Conservation (phyloP, 768 basidiomycete species). For the Kwoniella sp. region DNA sequence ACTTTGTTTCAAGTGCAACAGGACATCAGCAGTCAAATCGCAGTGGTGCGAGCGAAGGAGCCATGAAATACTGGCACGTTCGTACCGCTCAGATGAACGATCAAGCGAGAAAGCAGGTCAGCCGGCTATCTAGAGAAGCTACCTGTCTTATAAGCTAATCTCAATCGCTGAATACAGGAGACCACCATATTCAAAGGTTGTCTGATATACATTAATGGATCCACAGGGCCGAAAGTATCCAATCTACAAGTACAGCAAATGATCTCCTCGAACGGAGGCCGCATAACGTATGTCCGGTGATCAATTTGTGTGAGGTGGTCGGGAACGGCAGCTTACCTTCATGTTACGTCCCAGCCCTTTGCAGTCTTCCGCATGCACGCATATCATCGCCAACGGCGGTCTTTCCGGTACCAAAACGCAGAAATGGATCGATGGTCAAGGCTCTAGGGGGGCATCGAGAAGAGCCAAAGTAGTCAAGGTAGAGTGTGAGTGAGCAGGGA, state of each 20-base stretch:
- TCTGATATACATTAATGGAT: constrained; percentile 43
- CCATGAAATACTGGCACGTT: constrained; percentile 41
- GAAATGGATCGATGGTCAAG: constrained; percentile 43
- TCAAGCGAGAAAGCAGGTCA: constrained; percentile 39
- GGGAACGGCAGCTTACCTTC: neutral
- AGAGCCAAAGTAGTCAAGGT: constrained; percentile 37
- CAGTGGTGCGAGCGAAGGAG: constrained; percentile 38
- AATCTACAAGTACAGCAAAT: constrained; percentile 42
- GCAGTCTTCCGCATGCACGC: constrained; percentile 34
- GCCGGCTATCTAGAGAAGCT: too few relatives aligned
- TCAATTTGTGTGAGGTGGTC: neutral
- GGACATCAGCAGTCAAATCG: constrained; percentile 43
- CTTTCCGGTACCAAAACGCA: constrained; percentile 41
- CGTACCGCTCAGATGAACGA: constrained; percentile 37
- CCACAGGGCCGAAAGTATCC: constrained; percentile 37
- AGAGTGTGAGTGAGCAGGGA: constrained; percentile 37
- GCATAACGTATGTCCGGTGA: constrained; percentile 26
- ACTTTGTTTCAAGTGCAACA: constrained; percentile 41
- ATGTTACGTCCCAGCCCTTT: constrained; percentile 16
- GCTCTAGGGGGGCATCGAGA: constrained; percentile 25
- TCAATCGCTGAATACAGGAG: constrained; percentile 4
- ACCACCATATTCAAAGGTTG: constrained; percentile 30
- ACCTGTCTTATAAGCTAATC: too few relatives aligned
- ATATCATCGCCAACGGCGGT: constrained; percentile 39
- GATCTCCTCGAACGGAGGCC: constrained; percentile 38